Evolutionary conservation across 2,329 filamentous ascomycete species (phyloP).

Genomic region (Sporothrix pseudoabietina): DNA sequence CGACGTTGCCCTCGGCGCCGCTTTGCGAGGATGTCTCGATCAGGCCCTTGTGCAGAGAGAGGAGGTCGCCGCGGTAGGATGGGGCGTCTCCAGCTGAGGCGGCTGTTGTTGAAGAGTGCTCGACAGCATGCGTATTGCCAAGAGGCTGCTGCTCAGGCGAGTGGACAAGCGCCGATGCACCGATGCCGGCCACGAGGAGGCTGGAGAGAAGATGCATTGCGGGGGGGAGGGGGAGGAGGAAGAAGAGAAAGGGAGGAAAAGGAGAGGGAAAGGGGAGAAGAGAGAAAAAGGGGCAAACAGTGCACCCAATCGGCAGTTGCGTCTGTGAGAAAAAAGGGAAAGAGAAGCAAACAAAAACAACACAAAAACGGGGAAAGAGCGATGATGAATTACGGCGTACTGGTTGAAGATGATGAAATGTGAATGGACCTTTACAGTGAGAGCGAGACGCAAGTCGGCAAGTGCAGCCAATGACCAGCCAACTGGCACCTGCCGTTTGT

Average conservation of each 20-base stretch:
- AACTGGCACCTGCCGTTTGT: conserved; percentile 24
- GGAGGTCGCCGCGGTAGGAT: conserved; percentile 55
- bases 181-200: conserved; percentile 19
- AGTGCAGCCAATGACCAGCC: conserved; percentile 17
- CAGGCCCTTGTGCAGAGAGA: conserved; percentile 75
- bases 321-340: neutral
- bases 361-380: neutral
- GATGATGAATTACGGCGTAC: conserved; percentile 1
- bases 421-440: neutral
- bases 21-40: conserved; percentile 72
- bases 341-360: neutral
- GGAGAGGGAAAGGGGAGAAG: neutral
- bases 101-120: neutral
- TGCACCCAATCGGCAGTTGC: too few relatives aligned
- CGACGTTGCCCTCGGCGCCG: conserved; percentile 68
- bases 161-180: neutral
- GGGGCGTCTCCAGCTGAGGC: conserved; percentile 33
- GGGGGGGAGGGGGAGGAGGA: neutral
- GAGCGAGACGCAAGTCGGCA: conserved; percentile 2
- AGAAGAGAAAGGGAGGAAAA: neutral
- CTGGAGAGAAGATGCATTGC: conserved; percentile 17
- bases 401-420: neutral
- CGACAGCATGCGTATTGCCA: neutral
- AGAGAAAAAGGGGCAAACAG: neutral
- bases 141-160: conserved; percentile 10